Evolutionary conservation across 1,139 yeast species (phyloP), one percentile per base, ranked within the genome.

Genomic region (Protomyces inouyei): DNA sequence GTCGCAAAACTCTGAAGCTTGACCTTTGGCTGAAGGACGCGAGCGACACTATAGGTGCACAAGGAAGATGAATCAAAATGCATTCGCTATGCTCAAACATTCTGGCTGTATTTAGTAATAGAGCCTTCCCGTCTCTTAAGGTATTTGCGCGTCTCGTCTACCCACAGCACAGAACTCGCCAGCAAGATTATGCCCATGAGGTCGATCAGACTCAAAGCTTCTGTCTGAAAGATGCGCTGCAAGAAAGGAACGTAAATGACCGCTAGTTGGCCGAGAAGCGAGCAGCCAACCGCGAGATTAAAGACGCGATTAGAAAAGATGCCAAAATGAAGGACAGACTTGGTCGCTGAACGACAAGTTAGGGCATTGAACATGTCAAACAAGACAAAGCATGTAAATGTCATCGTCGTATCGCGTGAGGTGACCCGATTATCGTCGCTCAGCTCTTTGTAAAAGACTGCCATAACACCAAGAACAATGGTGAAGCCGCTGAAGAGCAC

Each of bases 321-420:
- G 0, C 98, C 98, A 67, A 91, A 73, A 71, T 87, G 87, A 72
- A 89, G 86, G 18, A 87, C 83, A 2, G 95, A 87, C 74, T 89
- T 91, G 55, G 90, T 82, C 67, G 86, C 82, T 68, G 95, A 95
- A 72, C 98, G 89, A 74, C 97, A 92, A 9, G 96, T 79, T 69
- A 93, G 80, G 0, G 98, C 98, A 74, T 91, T 93, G 78, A 93
- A 93, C 95, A 93, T 88, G 75, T 93, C 98, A 72, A 85, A 93
- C 66, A 92, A 79, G 12, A 93, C 98, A 76, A 93, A 93, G 74
- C 98, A 89, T 0, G 98, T 93, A 73, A 93, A 93, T 0, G 98
- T 91, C 73, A 93, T 92, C n/a, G 98, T 93, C 14, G 98, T 92
- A 74, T 92, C 98, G 76, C 98, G 86, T 14, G 93, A 86, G 3